These are phyloP conservation scores for Oryza brachyantha DNA, from an alignment of 176 grass and related monocot genomes.

Conservation along the genomic window DNA sequence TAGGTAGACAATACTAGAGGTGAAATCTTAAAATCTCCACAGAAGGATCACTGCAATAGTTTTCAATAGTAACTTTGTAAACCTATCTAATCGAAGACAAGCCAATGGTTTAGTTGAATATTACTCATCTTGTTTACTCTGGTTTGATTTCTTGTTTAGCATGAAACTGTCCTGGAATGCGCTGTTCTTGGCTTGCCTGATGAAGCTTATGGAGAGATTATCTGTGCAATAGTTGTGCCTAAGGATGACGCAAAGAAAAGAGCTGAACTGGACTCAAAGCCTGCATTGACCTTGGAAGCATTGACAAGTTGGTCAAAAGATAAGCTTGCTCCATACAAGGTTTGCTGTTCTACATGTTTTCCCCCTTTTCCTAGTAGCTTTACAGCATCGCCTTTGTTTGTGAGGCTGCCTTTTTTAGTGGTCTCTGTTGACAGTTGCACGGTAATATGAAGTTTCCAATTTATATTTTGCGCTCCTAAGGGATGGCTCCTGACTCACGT, in stretches of 20 bases:
- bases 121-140: constrained; percentile 16
- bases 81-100: background rate
- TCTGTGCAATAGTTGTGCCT: constrained; percentile 80
- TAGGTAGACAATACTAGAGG: background rate
- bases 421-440: background rate
- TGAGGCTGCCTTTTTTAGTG: background rate
- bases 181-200: constrained; percentile 81
- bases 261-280: constrained; percentile 48
- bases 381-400: background rate
- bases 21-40: constrained; percentile 6
- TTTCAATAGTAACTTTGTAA: background rate
- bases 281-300: constrained; percentile 64
- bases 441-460: background rate
- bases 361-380: background rate
- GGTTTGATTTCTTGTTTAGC: constrained; percentile 37
- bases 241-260: constrained; percentile 53
- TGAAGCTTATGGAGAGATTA: constrained; percentile 82
- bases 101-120: background rate
- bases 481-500: background rate
- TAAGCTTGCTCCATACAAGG: constrained; percentile 98
- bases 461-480: background rate
- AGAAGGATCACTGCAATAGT: background rate
- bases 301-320: constrained; percentile 80
- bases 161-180: constrained; percentile 66
- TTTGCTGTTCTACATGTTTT: constrained; percentile 35